Evolutionary conservation across 2,329 filamentous ascomycete species (phyloP).

Genomic region (Fusarium guadeloupense): DNA sequence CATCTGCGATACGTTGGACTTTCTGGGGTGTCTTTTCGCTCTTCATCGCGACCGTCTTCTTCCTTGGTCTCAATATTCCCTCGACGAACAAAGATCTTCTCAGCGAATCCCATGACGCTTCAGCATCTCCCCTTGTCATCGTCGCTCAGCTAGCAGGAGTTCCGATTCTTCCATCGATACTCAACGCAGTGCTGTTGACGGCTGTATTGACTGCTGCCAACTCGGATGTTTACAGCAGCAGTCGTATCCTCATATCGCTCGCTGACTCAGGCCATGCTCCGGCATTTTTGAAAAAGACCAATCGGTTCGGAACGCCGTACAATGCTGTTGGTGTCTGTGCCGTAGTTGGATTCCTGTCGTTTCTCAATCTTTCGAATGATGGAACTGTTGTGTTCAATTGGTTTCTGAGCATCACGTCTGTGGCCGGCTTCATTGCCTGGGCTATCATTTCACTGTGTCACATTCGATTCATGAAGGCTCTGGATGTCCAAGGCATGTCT

Average conservation of each 20-base stretch:
- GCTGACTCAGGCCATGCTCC: slow-evolving; percentile 74
- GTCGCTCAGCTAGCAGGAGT: slow-evolving; percentile 74
- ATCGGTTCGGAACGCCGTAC: slow-evolving; percentile 68
- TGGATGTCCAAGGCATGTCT: slow-evolving; percentile 58
- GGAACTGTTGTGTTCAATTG: slow-evolving; percentile 73
- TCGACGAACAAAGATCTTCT: slow-evolving; percentile 58
- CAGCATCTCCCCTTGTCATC: slow-evolving; percentile 70
- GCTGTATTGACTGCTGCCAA: slow-evolving; percentile 71
- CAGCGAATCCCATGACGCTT: slow-evolving; percentile 60
- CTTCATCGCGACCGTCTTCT: slow-evolving; percentile 22
- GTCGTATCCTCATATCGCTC: slow-evolving; percentile 74
- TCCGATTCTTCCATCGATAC: slow-evolving; percentile 67
- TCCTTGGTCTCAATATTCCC: slow-evolving; percentile 17
- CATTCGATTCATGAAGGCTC: slow-evolving; percentile 66
- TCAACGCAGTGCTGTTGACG: slow-evolving; percentile 73
- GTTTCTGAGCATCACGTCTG: slow-evolving; percentile 75
- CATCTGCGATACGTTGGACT: slow-evolving; percentile 44
- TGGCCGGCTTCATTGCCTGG: slow-evolving; percentile 68
- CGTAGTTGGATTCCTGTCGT: slow-evolving; percentile 71
- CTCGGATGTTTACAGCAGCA: slow-evolving; percentile 71
- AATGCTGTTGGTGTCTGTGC: slow-evolving; percentile 61
- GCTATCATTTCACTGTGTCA: slow-evolving; percentile 67
- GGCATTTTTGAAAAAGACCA: slow-evolving; percentile 65
- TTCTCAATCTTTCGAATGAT: slow-evolving; percentile 72
- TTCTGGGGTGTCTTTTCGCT: slow-evolving; percentile 38